Conservation (phyloP, 495 filamentous ascomycete species). For the Saxophila tyrrhenica region DNA sequence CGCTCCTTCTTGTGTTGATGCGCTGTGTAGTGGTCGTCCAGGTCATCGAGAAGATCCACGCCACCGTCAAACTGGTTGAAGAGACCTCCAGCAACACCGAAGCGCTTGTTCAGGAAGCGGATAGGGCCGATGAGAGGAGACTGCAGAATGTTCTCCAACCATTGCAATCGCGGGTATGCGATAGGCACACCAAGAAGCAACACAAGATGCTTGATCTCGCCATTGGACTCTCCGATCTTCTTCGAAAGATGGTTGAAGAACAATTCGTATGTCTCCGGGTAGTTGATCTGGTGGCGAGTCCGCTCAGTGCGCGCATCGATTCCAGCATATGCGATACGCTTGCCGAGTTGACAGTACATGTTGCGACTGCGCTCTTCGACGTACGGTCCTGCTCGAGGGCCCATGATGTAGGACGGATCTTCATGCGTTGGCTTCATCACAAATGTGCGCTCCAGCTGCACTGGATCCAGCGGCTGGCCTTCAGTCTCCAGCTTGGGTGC, state of each 20-base stretch:
- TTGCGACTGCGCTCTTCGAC: constrained; percentile 69
- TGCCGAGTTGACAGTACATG: constrained; percentile 75
- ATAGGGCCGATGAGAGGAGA: constrained; percentile 77
- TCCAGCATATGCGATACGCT: constrained; percentile 71
- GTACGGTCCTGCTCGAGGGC: constrained; percentile 62
- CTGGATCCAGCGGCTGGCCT: constrained; percentile 40
- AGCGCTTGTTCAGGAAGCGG: constrained; percentile 79
- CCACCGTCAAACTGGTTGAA: constrained; percentile 92
- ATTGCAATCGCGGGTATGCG: constrained; percentile 84
- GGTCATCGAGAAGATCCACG: constrained; percentile 79
- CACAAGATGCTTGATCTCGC: constrained; percentile 68
- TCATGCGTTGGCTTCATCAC: constrained; percentile 47
- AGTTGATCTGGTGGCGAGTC: constrained; percentile 84
- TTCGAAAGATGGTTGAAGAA: constrained; percentile 59
- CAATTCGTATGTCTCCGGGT: constrained; percentile 74
- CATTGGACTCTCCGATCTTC: constrained; percentile 47
- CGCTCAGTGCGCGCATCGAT: constrained; percentile 88
- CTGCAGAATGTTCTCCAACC: constrained; percentile 79
- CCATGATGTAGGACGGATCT: constrained; percentile 72
- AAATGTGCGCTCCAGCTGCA: constrained; percentile 56
- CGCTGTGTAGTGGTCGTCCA: constrained; percentile 83
- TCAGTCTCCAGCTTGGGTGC: not conserved
- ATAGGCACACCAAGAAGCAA: constrained; percentile 86
- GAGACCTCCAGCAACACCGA: constrained; percentile 70
- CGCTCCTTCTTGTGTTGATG: constrained; percentile 85